Evolutionary conservation across 768 basidiomycete genomes (phyloP).

Genomic region (Xerocomus potaroensis): DNA sequence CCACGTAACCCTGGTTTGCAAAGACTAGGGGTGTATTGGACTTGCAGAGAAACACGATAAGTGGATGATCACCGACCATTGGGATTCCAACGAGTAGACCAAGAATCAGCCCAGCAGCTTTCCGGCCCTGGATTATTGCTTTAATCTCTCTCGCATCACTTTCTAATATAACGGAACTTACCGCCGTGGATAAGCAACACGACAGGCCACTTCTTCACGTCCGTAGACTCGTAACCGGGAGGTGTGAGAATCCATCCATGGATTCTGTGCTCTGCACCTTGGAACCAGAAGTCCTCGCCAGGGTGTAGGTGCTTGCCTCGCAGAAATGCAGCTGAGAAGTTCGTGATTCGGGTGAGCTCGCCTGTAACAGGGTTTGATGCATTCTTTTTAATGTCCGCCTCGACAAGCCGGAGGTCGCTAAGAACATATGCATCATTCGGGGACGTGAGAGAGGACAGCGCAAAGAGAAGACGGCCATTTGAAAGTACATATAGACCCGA

Average conservation of each 20-base stretch:
- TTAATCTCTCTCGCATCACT: not conserved
- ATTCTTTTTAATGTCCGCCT: conserved; percentile 37
- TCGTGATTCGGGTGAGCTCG: conserved; percentile 55
- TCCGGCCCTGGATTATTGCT: conserved; percentile 51
- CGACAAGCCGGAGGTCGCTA: conserved; percentile 41
- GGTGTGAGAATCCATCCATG: conserved; percentile 88
- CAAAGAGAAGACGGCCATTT: conserved; percentile 62
- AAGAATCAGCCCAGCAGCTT: conserved; percentile 85
- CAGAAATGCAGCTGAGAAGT: conserved; percentile 55
- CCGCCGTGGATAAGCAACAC: conserved; percentile 82
- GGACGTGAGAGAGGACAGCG: conserved; percentile 65
- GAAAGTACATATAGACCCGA: conserved; percentile 61
- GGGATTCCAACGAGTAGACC: conserved; percentile 92
- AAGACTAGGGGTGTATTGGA: conserved; percentile 49
- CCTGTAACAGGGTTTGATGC: conserved; percentile 23
- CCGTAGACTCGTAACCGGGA: conserved; percentile 62
- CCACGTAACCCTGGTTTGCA: conserved; percentile 85
- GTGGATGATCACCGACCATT: conserved; percentile 44
- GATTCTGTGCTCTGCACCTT: conserved; percentile 71
- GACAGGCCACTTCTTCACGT: conserved; percentile 73
- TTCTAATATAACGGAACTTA: conserved; percentile 11
- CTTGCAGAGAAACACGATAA: not conserved
- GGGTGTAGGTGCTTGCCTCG: conserved; percentile 51
- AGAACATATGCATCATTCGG: conserved; percentile 80
- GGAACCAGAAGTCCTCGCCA: conserved; percentile 88